Evolutionary conservation across 768 basidiomycete species (phyloP).

Genomic region (Xanthoconium stramineum): DNA sequence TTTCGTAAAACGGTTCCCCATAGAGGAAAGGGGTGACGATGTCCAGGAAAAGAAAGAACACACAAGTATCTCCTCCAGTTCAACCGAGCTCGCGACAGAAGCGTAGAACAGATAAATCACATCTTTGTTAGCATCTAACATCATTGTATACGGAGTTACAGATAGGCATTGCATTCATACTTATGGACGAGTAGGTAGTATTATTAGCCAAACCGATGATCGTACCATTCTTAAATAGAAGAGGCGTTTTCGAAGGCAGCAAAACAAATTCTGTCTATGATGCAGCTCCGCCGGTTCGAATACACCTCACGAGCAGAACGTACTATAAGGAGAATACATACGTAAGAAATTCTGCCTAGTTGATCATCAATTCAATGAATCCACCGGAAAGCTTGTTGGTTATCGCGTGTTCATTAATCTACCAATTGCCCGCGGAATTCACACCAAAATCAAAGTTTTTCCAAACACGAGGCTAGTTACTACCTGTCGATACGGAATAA

Average conservation of each 20-base stretch:
- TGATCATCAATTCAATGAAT: too few species aligned
- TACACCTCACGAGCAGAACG: background rate
- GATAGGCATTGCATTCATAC: background rate
- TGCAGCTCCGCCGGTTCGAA: background rate
- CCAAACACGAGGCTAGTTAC: too few species aligned
- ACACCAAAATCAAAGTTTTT: too few species aligned
- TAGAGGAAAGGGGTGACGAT: conserved; percentile 18
- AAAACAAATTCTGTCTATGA: background rate
- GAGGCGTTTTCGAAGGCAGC: background rate
- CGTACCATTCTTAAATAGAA: background rate
- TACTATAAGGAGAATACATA: too few species aligned
- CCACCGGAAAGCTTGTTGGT: too few species aligned
- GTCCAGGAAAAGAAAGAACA: conserved; percentile 20
- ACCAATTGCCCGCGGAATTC: too few species aligned
- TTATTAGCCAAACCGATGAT: background rate
- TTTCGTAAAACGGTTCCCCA: conserved; percentile 27
- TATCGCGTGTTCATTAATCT: too few species aligned
- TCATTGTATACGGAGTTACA: conserved; percentile 18
- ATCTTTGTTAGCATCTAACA: conserved; percentile 9
- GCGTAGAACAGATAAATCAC: conserved; percentile 14
- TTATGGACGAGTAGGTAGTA: background rate
- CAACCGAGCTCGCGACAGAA: conserved; percentile 7
- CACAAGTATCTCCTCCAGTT: conserved; percentile 1
- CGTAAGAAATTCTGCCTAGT: too few species aligned
- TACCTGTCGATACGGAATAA: conserved; percentile 1